These are phyloP conservation scores for Penicillium coffeae DNA, from an alignment of 495 filamentous ascomycete genomes.

Conservation along the genomic window DNA sequence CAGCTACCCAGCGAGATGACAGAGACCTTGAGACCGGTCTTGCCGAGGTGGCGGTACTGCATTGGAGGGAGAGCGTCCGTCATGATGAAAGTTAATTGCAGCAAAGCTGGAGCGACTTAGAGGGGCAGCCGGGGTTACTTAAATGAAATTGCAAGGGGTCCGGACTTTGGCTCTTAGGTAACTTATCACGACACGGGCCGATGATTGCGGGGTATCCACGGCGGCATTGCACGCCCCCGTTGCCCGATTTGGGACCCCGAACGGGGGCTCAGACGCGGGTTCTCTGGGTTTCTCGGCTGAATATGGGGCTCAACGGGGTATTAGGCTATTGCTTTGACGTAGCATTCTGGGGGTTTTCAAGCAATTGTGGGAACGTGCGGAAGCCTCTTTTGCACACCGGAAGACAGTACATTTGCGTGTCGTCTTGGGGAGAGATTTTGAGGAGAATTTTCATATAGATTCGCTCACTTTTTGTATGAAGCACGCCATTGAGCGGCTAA, in stretches of 20 bases:
- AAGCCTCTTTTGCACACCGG: neutral
- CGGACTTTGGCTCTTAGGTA: too few relatives aligned
- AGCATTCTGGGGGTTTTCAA: too few relatives aligned
- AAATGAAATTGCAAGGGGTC: neutral
- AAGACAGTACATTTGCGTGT: too few relatives aligned
- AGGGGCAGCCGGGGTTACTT: neutral
- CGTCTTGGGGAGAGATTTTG: too few relatives aligned
- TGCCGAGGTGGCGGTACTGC: constrained; percentile 72
- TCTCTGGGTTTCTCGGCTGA: neutral
- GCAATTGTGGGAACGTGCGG: neutral
- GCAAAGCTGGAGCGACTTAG: neutral
- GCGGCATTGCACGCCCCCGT: neutral
- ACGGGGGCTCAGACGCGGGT: neutral
- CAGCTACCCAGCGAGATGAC: constrained; percentile 70
- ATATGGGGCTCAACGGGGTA: neutral
- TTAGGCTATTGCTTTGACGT: neutral
- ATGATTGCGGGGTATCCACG: neutral
- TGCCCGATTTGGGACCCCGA: constrained; percentile 5
- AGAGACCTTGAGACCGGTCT: constrained; percentile 71
- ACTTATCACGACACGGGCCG: too few relatives aligned
- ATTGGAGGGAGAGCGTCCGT: constrained; percentile 52
- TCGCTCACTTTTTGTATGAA: too few relatives aligned
- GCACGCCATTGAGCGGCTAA: too few relatives aligned
- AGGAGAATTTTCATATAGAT: too few relatives aligned
- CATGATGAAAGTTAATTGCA: constrained; percentile 12